Conservation (phyloP, 441 rosid species). For the Brassica balearica region DNA sequence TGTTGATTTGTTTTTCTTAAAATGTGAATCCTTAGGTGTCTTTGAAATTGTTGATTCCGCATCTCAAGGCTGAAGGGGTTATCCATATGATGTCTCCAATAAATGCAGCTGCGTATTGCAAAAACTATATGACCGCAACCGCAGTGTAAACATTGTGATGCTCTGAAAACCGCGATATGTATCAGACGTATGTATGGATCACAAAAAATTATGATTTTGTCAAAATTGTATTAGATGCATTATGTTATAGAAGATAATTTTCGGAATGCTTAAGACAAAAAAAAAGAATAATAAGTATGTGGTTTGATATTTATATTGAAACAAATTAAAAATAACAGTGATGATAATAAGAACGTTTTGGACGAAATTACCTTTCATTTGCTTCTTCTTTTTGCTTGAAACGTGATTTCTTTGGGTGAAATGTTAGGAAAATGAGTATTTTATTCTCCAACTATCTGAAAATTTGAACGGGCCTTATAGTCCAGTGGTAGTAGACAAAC, state of each 20-base stretch:
- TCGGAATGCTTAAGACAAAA: too few species aligned
- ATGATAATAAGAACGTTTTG: too few species aligned
- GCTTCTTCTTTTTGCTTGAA: too few species aligned
- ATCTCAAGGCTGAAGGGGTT: slow-evolving; percentile 1
- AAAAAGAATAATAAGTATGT: too few species aligned
- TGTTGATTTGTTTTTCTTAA: background rate
- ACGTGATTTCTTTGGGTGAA: too few species aligned
- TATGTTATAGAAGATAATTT: too few species aligned
- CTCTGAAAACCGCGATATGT: background rate
- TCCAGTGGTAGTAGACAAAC: too few species aligned
- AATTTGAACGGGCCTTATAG: too few species aligned
- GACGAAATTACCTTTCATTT: too few species aligned
- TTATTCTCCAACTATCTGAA: background rate
- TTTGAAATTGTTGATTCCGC: background rate
- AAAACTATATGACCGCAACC: background rate
- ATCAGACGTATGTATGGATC: background rate
- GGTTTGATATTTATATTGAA: too few species aligned
- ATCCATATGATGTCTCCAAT: background rate
- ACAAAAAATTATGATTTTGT: background rate
- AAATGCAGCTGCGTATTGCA: background rate
- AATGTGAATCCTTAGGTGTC: background rate
- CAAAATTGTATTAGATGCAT: too few species aligned
- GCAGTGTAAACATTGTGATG: background rate
- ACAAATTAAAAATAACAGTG: too few species aligned
- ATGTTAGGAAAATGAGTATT: background rate